Percentiles rank a stretch among this genome's conserved stretches.
These are phyloP conservation scores for Xylaria sp. DNA, from an alignment of 2,329 filamentous ascomycete species.

Conservation along the genomic window DNA sequence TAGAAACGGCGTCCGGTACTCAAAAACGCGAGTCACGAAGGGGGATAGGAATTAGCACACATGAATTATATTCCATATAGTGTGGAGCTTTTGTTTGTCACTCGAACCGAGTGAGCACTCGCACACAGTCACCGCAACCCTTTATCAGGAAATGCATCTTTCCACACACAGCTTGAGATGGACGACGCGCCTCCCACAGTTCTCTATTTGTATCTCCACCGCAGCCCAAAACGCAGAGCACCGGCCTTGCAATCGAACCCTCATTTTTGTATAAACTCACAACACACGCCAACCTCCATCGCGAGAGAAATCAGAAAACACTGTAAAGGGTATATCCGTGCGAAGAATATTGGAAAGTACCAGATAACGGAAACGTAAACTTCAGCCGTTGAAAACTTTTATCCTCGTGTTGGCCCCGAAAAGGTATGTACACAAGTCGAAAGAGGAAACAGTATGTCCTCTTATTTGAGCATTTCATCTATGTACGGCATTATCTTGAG, in stretches of 20 bases:
- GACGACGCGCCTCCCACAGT: not conserved
- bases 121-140: not conserved
- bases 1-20: conserved; percentile 18
- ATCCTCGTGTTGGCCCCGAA: not conserved
- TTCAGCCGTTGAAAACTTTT: not conserved
- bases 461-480: conserved; percentile 6
- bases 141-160: not conserved
- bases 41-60: not conserved
- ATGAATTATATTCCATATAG: conserved; percentile 4
- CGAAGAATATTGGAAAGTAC: not conserved
- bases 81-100: not conserved
- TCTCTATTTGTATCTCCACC: not conserved
- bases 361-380: not conserved
- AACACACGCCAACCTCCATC: not conserved
- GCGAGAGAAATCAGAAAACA: conserved; percentile 2
- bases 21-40: conserved; percentile 10
- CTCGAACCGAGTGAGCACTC: not conserved
- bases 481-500: not conserved
- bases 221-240: not conserved
- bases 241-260: not conserved
- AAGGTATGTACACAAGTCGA: conserved; percentile 8
- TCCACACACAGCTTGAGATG: not conserved
- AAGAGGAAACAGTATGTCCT: not conserved
- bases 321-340: conserved; percentile 30
- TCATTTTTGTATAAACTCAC: not conserved